Percentiles rank a stretch among this genome's conserved stretches.
Conservation (phyloP, 192 early-diverging fungal species). For the Podila clonocystis region DNA sequence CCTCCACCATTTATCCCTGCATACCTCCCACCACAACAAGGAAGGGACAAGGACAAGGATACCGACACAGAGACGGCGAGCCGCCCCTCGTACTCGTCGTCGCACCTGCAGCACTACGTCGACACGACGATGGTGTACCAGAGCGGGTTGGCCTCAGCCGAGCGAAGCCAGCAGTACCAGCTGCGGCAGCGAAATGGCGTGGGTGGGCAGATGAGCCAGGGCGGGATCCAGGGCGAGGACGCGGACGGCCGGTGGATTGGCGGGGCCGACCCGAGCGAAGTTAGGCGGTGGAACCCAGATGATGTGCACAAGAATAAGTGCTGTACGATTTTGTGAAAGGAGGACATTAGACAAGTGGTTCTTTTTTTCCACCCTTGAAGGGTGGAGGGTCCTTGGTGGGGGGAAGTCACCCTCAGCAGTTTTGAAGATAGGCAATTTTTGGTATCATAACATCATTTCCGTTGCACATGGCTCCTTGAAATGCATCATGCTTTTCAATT, state of each 20-base stretch:
- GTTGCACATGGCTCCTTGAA: background rate
- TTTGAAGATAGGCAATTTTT: too few species aligned
- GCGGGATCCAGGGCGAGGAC: constrained; percentile 31
- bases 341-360: background rate
- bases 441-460: too few species aligned
- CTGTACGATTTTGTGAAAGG: constrained; percentile 19
- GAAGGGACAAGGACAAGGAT: background rate
- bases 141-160: background rate
- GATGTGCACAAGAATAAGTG: constrained; percentile 34
- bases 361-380: too few species aligned
- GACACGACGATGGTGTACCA: constrained; percentile 2
- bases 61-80: background rate
- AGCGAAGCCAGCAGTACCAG: background rate
- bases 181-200: background rate
- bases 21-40: too few species aligned
- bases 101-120: constrained; percentile 33
- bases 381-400: too few species aligned
- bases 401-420: too few species aligned
- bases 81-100: constrained; percentile 32
- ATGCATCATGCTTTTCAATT: background rate
- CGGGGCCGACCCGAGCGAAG: background rate
- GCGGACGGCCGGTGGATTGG: constrained; percentile 27
- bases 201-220: background rate
- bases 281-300: background rate
- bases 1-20: too few species aligned